Percentiles rank a stretch among this genome's conserved stretches.
Conservation (phyloP, 2,329 filamentous ascomycete genomes). For the Harringtonia aguacate region DNA sequence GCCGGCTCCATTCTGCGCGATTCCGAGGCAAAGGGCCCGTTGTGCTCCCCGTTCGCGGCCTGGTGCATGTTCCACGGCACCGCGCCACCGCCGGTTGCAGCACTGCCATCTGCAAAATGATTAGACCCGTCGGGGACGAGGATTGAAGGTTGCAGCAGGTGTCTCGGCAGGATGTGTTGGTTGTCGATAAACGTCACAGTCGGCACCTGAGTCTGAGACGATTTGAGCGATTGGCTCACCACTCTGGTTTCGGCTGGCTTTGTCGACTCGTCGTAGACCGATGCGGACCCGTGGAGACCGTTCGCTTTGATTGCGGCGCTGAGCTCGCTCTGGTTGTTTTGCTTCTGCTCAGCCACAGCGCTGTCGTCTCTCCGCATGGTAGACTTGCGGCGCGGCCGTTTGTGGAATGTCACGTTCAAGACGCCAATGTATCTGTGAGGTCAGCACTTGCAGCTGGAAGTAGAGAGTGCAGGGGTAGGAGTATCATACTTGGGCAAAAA, state of each 20-base stretch:
- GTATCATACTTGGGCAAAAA: constrained; percentile 69
- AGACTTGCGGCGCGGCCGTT: constrained; percentile 58
- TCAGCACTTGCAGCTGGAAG: not conserved
- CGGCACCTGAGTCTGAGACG: constrained; percentile 55
- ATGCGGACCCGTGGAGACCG: not conserved
- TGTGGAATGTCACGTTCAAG: constrained; percentile 89
- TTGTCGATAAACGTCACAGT: constrained; percentile 94
- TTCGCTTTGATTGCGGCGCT: constrained; percentile 9
- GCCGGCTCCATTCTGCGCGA: not conserved
- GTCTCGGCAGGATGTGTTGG: constrained; percentile 80
- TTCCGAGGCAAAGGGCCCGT: no score
- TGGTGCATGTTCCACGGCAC: no score
- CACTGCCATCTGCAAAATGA: no score
- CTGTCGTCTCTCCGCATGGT: constrained; percentile 39
- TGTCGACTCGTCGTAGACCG: constrained; percentile 1
- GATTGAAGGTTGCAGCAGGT: constrained; percentile 56
- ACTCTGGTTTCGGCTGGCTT: constrained; percentile 27
- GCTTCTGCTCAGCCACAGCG: constrained; percentile 23
- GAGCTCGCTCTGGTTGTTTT: constrained; percentile 19
- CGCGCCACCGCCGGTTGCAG: no score
- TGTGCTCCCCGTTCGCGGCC: no score
- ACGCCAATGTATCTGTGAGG: constrained; percentile 83
- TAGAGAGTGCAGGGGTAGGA: not conserved
- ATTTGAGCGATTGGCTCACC: constrained; percentile 66
- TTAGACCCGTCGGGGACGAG: constrained; percentile 14